Evolutionary conservation across 1,139 yeast genomes (phyloP).

Genomic region (Yamadazyma epiphylla): DNA sequence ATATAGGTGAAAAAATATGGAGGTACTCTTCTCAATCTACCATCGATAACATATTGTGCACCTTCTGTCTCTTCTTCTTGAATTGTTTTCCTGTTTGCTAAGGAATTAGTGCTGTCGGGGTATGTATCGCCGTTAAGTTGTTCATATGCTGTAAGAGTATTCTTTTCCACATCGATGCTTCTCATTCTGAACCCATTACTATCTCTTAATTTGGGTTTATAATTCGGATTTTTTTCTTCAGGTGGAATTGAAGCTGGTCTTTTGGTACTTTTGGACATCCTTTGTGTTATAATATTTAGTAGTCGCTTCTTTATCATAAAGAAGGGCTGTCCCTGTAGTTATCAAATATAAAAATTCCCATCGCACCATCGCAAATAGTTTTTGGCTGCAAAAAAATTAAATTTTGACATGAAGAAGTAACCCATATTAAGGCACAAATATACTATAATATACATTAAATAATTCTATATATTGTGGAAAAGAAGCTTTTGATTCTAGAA

Average conservation of each 20-base stretch:
- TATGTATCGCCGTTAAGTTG: conserved; percentile 33
- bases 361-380: too few relatives aligned
- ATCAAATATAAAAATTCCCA: too few relatives aligned
- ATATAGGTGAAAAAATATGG: conserved; percentile 88
- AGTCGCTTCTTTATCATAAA: not conserved
- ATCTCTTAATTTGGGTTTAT: conserved; percentile 33
- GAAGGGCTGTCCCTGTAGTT: too few relatives aligned
- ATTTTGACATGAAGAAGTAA: too few relatives aligned
- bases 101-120: conserved; percentile 17
- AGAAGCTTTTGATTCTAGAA: not conserved
- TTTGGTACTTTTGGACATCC: conserved; percentile 15
- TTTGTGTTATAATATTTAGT: not conserved
- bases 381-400: conserved; percentile 1
- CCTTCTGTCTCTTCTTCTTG: conserved; percentile 53
- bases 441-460: too few relatives aligned
- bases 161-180: conserved; percentile 44
- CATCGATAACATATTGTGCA: conserved; percentile 50
- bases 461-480: too few relatives aligned
- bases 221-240: conserved; percentile 9
- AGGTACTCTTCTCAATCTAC: conserved; percentile 63
- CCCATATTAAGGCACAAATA: too few relatives aligned
- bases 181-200: conserved; percentile 47
- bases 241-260: conserved; percentile 19
- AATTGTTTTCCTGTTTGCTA: conserved; percentile 40
- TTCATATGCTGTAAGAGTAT: conserved; percentile 36